Conservation (phyloP, 352 stramenopile genomes). For the Phytophthora multivora region DNA sequence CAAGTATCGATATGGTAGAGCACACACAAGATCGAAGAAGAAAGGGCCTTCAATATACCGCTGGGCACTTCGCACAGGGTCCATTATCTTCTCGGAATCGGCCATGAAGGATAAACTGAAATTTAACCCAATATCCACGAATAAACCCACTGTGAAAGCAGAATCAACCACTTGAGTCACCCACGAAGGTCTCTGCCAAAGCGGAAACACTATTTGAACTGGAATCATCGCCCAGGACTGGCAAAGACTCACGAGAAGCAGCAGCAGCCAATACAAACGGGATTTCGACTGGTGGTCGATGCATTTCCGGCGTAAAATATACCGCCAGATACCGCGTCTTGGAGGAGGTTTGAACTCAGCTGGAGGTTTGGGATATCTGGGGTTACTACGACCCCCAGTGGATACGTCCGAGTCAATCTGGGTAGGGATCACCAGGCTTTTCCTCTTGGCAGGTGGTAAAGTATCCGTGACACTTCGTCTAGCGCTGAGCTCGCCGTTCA, state of each 20-base stretch:
- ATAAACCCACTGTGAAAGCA: conserved; percentile 38
- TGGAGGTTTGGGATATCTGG: not conserved
- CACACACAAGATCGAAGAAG: conserved; percentile 46
- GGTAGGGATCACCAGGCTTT: conserved; percentile 21
- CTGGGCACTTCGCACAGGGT: conserved; percentile 39
- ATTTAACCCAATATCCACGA: conserved; percentile 60
- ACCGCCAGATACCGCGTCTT: conserved; percentile 7
- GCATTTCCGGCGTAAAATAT: conserved; percentile 16
- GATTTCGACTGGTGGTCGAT: conserved; percentile 57
- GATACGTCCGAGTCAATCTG: conserved; percentile 11
- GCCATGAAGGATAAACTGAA: conserved; percentile 58
- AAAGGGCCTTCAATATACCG: conserved; percentile 48
- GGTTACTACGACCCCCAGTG: conserved; percentile 6
- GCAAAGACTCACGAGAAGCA: conserved; percentile 36
- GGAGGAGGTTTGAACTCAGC: not conserved
- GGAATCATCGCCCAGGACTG: conserved; percentile 62
- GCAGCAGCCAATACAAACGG: conserved; percentile 55
- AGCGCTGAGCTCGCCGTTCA: conserved; percentile 18
- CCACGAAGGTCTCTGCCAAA: conserved; percentile 42
- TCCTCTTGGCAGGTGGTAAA: not conserved
- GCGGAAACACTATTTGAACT: conserved; percentile 55
- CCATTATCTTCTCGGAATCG: conserved; percentile 61
- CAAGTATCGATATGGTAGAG: conserved; percentile 49
- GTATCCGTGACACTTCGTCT: conserved; percentile 13
- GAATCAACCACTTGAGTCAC: conserved; percentile 34